phyloP scores from a whole-genome alignment of 2,329 filamentous ascomycete species.

The Microdochium nivale region DNA sequence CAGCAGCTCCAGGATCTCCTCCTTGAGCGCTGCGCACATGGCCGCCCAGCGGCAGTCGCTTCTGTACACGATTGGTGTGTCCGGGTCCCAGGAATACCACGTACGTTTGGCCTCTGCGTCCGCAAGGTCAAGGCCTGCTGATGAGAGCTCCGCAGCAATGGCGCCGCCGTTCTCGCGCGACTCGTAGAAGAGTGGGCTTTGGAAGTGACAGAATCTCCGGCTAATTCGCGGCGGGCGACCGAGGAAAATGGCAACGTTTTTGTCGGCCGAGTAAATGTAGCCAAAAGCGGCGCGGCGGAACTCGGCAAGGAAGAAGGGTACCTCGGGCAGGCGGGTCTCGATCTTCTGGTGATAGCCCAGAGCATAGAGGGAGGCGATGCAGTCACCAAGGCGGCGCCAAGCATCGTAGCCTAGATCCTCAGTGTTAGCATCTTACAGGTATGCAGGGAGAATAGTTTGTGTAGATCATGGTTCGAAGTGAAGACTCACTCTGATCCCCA shows the following conservation, averaged over 20 bases:
- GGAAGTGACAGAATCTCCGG: slow-evolving; percentile 29
- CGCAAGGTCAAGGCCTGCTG: slow-evolving; percentile 3
- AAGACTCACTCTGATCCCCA: slow-evolving; percentile 33
- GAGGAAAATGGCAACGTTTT: slow-evolving; percentile 38
- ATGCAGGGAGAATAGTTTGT: too few species aligned
- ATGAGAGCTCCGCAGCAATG: slow-evolving; percentile 3
- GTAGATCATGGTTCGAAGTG: too few species aligned
- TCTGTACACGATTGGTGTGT: slow-evolving; percentile 3
- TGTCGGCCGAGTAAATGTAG: slow-evolving; percentile 34
- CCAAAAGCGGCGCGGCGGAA: slow-evolving; percentile 30
- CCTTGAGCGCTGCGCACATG: slow-evolving; percentile 19
- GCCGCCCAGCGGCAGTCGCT: slow-evolving; percentile 20
- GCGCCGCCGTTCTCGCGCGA: slow-evolving; percentile 8
- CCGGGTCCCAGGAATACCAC: not conserved
- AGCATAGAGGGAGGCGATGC: slow-evolving; percentile 35
- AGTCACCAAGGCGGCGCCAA: slow-evolving; percentile 36
- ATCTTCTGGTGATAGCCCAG: slow-evolving; percentile 35
- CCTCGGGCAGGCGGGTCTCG: slow-evolving; percentile 13
- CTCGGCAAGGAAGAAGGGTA: slow-evolving; percentile 28
- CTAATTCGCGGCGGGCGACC: slow-evolving; percentile 37
- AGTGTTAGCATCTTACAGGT: too few species aligned
- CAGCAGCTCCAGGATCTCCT: slow-evolving; percentile 21
- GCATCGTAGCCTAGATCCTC: slow-evolving; percentile 30
- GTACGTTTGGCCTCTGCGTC: not conserved
- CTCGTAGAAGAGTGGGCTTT: slow-evolving; percentile 3